These are phyloP conservation scores for Biscutella laevigata DNA, from an alignment of 441 rosid species.

Conservation along the genomic window DNA sequence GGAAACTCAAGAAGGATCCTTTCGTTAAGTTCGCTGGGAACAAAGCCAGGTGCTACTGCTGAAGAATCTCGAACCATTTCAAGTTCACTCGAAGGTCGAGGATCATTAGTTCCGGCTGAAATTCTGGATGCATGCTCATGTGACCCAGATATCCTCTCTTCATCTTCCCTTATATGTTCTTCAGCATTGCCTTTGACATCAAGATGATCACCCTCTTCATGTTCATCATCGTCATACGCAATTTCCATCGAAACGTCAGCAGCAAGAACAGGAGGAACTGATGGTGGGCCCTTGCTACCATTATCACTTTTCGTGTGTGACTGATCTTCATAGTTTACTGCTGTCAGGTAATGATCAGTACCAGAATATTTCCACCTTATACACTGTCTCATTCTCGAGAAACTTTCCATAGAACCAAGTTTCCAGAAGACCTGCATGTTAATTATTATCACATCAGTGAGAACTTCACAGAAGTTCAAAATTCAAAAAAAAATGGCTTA, in stretches of 20 bases:
- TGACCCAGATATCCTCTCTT: slow-evolving; percentile 38
- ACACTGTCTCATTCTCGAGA: slow-evolving; percentile 90
- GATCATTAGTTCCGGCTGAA: slow-evolving; percentile 41
- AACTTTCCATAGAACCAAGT: slow-evolving; percentile 92
- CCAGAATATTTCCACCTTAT: slow-evolving; percentile 80
- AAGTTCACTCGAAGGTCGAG: slow-evolving; percentile 42
- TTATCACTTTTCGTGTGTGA: slow-evolving; percentile 36
- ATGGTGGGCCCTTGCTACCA: slow-evolving; percentile 43
- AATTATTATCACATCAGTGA: slow-evolving; percentile 14
- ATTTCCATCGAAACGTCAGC: slow-evolving; percentile 77
- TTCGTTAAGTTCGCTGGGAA: slow-evolving; percentile 87
- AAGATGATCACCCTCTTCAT: slow-evolving; percentile 48
- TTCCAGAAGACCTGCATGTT: slow-evolving; percentile 82
- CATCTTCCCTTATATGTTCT: slow-evolving; percentile 41
- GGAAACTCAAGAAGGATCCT: slow-evolving; percentile 89
- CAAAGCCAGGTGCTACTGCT: slow-evolving; percentile 72
- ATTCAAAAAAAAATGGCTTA: slow-evolving; percentile 31
- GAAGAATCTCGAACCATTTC: slow-evolving; percentile 49
- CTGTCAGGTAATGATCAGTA: slow-evolving; percentile 86
- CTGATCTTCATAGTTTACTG: slow-evolving; percentile 80
- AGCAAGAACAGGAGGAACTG: slow-evolving; percentile 64
- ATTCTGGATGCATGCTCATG: slow-evolving; percentile 43
- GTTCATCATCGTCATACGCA: slow-evolving; percentile 81
- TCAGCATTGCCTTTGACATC: slow-evolving; percentile 39
- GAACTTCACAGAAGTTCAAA: slow-evolving; percentile 11